Evolutionary conservation across 1,284 basidiomycete species (phyloP), one percentile per base, ranked within the genome.

Genomic region (Leccinum variabile): DNA sequence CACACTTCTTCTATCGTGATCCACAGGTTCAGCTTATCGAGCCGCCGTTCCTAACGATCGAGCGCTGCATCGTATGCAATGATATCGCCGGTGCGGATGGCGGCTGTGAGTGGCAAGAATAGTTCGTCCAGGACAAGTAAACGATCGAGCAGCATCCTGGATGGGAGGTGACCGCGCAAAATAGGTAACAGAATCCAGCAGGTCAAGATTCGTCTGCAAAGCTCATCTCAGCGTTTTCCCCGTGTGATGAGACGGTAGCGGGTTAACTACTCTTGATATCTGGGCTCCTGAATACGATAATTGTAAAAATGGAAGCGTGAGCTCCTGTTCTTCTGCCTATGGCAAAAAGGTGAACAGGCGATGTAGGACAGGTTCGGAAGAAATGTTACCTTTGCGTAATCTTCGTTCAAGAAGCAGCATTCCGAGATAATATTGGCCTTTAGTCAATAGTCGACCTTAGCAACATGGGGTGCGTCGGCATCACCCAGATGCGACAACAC

Each of bases 401-500:
- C 92, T 30, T 98, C 97, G 68, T 92, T 94, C 62, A 98, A 76
- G 76, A 99, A 98, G 69, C 88, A 98, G 82, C 84, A 98, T 93
- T 62, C 97, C 97, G 55, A 96, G 78, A 74, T 98, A 98, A 80
- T 96, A 99, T 66, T 88, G 83, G 78, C 92, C 88, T 91, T 72
- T n/a, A 60, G 62, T 63, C 59, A 60, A 54, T 58, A 65, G 37
- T 65, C 56, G 32, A 57, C 35, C 32, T 66, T 62, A 60, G 59
- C 62, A 63, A 63, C 25, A 59, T 33, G 28, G 57, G 39, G 37
- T 10, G 44, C 32, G 53, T 13, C n/a, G 3, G 8, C 5, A 14
- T 63, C 64, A 63, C 54, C 54, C 57, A 67, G 30, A 63, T 59
- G 53, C 66, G 67, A 62, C 83, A 69, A 32, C 71, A 95, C 94